Conservation (phyloP, 108 stramenopile species). For the Epipyxis sp. region DNA sequence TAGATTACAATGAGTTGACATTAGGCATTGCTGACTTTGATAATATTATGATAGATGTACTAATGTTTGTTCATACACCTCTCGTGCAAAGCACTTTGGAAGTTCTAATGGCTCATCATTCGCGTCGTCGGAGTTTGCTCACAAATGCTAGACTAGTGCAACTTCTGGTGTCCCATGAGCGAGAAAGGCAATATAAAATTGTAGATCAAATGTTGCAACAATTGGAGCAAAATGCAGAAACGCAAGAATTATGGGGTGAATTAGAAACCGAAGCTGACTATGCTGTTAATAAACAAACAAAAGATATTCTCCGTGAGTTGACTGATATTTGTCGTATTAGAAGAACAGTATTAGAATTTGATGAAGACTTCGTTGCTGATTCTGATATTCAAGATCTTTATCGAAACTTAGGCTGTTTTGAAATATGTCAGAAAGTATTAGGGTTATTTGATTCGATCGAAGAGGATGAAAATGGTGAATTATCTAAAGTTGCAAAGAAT, state of each 20-base stretch:
- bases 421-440: constrained; percentile 16
- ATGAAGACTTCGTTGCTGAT: constrained; percentile 1
- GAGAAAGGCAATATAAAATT: constrained; percentile 26
- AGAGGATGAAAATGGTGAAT: constrained; percentile 18
- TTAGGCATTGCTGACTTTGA: constrained; percentile 17
- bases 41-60: constrained; percentile 36
- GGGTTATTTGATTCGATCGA: constrained; percentile 10
- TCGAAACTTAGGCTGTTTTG: constrained; percentile 39
- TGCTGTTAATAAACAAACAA: constrained; percentile 28
- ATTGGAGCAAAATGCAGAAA: constrained; percentile 34
- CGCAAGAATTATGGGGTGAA: constrained; percentile 43
- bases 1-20: background rate
- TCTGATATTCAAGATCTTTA: constrained; percentile 34
- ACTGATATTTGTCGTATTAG: constrained; percentile 26
- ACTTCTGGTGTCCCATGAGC: constrained; percentile 22
- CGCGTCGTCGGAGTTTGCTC: background rate
- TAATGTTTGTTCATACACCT: constrained; percentile 36
- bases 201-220: constrained; percentile 24
- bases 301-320: constrained; percentile 30
- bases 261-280: constrained; percentile 31
- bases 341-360: background rate
- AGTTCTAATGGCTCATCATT: constrained; percentile 45
- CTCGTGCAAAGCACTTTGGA: constrained; percentile 40
- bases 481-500: constrained; percentile 21
- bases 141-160: constrained; percentile 29